Base-by-base conservation (phyloP, 2,329 filamentous ascomycete species). In the Dactylella cylindrospora region DNA sequence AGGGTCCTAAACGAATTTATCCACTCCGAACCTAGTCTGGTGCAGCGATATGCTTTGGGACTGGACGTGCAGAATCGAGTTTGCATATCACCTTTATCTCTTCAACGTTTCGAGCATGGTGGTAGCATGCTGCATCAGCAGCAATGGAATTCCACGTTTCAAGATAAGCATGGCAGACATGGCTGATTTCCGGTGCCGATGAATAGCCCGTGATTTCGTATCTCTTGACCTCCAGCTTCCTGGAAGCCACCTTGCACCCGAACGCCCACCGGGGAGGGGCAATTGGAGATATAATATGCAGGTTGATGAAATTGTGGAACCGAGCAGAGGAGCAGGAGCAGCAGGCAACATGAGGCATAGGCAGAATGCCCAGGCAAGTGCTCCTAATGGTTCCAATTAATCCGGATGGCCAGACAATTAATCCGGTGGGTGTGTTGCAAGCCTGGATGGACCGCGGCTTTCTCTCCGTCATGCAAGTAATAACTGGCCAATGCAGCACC, bases 401-500 rank as follows among this genome's bases (percentile, higher is more conserved):
- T 49, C 57, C 49, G 50, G 57, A 17, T 2, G 17, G 39, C 35
- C 47, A 23, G 19, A 39, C 12, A 62, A 62, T 62, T 62, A 62
- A 62, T 62, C 57, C 57, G 57, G 49, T 62, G 57, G 49, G 49
- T 54, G 57, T 62, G 57, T 62, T 54, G 57, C 57, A 53, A 47
- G 45, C 38, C 46, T 51, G 46, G 46, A 36, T 38, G 41, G 36
- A 35, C 9, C n/a, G n/a, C n/a, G n/a, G n/a, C n/a, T n/a, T n/a
- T n/a, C n/a, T n/a, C n/a, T n/a, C n/a, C n/a, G n/a, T n/a, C 26
- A 40, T 51, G 54, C 47, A 41, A 12, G n/a, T n/a, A n/a, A n/a
- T n/a, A n/a, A n/a, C n/a, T n/a, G n/a, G n/a, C n/a, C n/a, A n/a
- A n/a, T n/a, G n/a, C n/a, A n/a, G n/a, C n/a, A n/a, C n/a, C n/a